A percentile compares a stretch with the other conserved stretches of the same genome.
Conservation (phyloP, 306 rosid species). For the Psophocarpus tetragonolobus region DNA sequence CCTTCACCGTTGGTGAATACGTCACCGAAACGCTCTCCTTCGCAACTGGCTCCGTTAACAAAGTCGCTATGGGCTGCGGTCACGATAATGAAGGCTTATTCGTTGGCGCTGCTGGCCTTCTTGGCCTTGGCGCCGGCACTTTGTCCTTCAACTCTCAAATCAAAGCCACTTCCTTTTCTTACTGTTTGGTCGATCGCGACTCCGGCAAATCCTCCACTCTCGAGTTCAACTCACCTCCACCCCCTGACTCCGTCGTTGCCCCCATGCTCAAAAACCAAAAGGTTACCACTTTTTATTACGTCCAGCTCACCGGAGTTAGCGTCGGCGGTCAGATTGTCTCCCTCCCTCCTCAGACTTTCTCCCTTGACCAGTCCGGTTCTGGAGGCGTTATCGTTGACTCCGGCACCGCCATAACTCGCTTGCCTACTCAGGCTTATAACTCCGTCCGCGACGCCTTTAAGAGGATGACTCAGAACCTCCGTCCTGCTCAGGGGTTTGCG, state of each 20-base stretch:
- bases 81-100: slow-evolving; percentile 87
- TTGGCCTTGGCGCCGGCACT: slow-evolving; percentile 89
- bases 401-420: slow-evolving; percentile 82
- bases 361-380: slow-evolving; percentile 45
- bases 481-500: slow-evolving; percentile 39
- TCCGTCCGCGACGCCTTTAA: slow-evolving; percentile 75
- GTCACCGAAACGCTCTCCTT: slow-evolving; percentile 76
- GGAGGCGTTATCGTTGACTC: slow-evolving; percentile 91
- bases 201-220: slow-evolving; percentile 68
- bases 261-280: slow-evolving; percentile 44
- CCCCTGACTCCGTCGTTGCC: slow-evolving; percentile 61
- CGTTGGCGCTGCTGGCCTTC: slow-evolving; percentile 71
- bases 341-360: slow-evolving; percentile 54
- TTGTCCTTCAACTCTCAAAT: slow-evolving; percentile 63
- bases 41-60: slow-evolving; percentile 54
- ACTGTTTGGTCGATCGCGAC: slow-evolving; percentile 88
- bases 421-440: slow-evolving; percentile 60
- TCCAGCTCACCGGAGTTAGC: slow-evolving; percentile 61
- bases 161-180: slow-evolving; percentile 77
- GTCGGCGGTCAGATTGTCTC: slow-evolving; percentile 61
- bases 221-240: slow-evolving; percentile 77
- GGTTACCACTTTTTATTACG: slow-evolving; percentile 61
- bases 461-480: slow-evolving; percentile 48
- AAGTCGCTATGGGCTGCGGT: slow-evolving; percentile 78
- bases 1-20: slow-evolving; percentile 76